Percentiles rank a stretch among this genome's conserved stretches.
These are phyloP conservation scores for Talaromyces sp. DNA, from an alignment of 2,329 filamentous ascomycete genomes.

Conservation along the genomic window DNA sequence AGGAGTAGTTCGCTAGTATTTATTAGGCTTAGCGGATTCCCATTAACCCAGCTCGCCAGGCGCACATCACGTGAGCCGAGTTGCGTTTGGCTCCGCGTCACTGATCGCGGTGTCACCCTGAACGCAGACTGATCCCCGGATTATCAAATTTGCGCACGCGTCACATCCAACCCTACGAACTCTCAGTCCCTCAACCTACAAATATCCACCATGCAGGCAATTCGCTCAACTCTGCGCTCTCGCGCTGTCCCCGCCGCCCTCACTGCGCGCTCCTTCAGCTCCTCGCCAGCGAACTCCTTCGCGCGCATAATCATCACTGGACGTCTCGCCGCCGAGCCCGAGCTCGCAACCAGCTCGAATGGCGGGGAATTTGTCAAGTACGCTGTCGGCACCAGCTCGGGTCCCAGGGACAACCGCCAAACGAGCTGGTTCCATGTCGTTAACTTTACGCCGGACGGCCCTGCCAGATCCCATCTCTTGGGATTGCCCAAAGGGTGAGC, in stretches of 20 bases:
- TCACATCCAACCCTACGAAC: background rate
- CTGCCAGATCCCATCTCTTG: constrained; percentile 66
- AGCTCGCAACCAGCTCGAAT: constrained; percentile 63
- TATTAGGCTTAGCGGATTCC: background rate
- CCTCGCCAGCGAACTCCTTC: constrained; percentile 54
- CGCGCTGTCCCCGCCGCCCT: constrained; percentile 31
- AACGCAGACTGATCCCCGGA: background rate
- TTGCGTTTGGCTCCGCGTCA: background rate
- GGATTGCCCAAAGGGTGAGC: constrained; percentile 79
- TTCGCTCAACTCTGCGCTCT: constrained; percentile 46
- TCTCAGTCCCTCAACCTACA: background rate
- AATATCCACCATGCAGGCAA: constrained; percentile 20
- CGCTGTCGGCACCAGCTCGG: constrained; percentile 64
- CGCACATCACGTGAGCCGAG: background rate
- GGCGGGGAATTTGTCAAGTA: constrained; percentile 75
- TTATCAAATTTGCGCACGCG: background rate
- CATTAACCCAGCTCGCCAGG: background rate
- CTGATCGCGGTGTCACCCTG: background rate
- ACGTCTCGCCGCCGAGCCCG: constrained; percentile 73
- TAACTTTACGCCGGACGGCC: constrained; percentile 64
- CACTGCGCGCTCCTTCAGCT: constrained; percentile 65
- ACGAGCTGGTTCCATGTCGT: constrained; percentile 83
- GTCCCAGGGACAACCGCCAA: constrained; percentile 63
- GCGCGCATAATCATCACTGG: constrained; percentile 85
- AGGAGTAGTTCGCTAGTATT: background rate